A percentile compares a stretch with the other conserved stretches of the same genome.
Evolutionary conservation across 345 rosid genomes (phyloP).

Genomic region (Brassica napus): DNA sequence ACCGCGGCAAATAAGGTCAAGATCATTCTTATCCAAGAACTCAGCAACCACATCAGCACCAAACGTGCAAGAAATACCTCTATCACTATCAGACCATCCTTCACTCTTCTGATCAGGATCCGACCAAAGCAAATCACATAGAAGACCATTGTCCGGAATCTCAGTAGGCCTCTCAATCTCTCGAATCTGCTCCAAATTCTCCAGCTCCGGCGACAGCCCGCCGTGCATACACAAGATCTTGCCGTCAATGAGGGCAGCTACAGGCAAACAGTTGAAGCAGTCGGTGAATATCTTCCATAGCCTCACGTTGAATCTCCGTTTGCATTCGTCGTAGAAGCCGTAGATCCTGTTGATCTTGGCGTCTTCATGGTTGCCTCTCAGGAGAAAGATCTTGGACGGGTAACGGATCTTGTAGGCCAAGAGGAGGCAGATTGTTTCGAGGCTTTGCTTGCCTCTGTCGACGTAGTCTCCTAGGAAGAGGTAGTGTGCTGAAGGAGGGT

Average conservation of each 20-base stretch:
- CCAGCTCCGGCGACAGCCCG: slow-evolving; percentile 85
- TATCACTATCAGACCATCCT: slow-evolving; percentile 89
- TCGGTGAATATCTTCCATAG: slow-evolving; percentile 95
- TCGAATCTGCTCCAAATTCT: slow-evolving; percentile 67
- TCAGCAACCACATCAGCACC: slow-evolving; percentile 82
- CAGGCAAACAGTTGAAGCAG: slow-evolving; percentile 92
- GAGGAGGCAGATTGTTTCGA: slow-evolving; percentile 94
- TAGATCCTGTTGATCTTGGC: slow-evolving; percentile 94
- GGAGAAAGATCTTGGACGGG: slow-evolving; percentile 65
- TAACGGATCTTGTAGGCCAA: slow-evolving; percentile 89
- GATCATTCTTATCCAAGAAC: slow-evolving; percentile 87
- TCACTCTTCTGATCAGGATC: slow-evolving; percentile 74
- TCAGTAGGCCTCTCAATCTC: slow-evolving; percentile 84
- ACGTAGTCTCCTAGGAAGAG: slow-evolving; percentile 96
- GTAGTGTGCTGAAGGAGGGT: slow-evolving; percentile 88
- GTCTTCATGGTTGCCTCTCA: slow-evolving; percentile 98
- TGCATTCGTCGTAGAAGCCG: slow-evolving; percentile 97
- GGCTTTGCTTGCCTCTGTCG: slow-evolving; percentile 96
- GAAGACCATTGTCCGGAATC: slow-evolving; percentile 91
- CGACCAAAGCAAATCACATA: slow-evolving; percentile 97
- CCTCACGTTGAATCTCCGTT: slow-evolving; percentile 88
- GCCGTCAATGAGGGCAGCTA: slow-evolving; percentile 82
- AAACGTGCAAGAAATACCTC: slow-evolving; percentile 89
- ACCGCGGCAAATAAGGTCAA: slow-evolving; percentile 95
- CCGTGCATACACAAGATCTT: slow-evolving; percentile 99